Conservation (phyloP, 2,329 filamentous ascomycete genomes). For the Plectosphaerella cucumerina region DNA sequence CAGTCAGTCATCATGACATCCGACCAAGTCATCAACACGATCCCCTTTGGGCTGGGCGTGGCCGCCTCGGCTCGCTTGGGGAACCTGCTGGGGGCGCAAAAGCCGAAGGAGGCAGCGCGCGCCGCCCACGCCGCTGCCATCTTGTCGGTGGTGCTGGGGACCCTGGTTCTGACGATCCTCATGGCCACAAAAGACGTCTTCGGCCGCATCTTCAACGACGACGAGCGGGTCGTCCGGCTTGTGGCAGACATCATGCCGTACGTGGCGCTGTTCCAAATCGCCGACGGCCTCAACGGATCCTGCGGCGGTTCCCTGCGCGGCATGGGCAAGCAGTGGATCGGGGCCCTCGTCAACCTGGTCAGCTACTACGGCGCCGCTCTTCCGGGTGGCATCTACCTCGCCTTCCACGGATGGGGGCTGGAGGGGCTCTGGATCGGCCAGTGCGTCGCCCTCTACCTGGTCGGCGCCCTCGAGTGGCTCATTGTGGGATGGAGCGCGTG, state of each 20-base stretch:
- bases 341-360: slow-evolving; percentile 74
- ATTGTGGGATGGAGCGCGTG: slow-evolving; percentile 76
- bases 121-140: slow-evolving; percentile 73
- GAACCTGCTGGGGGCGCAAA: slow-evolving; percentile 70
- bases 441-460: slow-evolving; percentile 75
- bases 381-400: slow-evolving; percentile 77
- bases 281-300: slow-evolving; percentile 79
- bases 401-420: slow-evolving; percentile 82
- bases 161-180: slow-evolving; percentile 61
- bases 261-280: slow-evolving; percentile 86
- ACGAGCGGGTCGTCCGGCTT: slow-evolving; percentile 64
- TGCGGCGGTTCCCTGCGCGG: slow-evolving; percentile 78
- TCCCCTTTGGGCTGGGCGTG: slow-evolving; percentile 83
- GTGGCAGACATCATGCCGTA: slow-evolving; percentile 78
- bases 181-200: slow-evolving; percentile 70
- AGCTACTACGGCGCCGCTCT: slow-evolving; percentile 82
- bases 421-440: slow-evolving; percentile 80
- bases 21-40: slow-evolving; percentile 79
- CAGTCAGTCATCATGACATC: slow-evolving; percentile 89
- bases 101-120: slow-evolving; percentile 60
- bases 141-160: slow-evolving; percentile 66
- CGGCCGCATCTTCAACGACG: slow-evolving; percentile 77
- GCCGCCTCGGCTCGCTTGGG: slow-evolving; percentile 75
- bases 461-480: slow-evolving; percentile 73
- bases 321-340: slow-evolving; percentile 83